A percentile compares a stretch with the other conserved stretches of the same genome.
phyloP scores from a whole-genome alignment of 768 basidiomycete species.

The Xanthoconium purpureum region DNA sequence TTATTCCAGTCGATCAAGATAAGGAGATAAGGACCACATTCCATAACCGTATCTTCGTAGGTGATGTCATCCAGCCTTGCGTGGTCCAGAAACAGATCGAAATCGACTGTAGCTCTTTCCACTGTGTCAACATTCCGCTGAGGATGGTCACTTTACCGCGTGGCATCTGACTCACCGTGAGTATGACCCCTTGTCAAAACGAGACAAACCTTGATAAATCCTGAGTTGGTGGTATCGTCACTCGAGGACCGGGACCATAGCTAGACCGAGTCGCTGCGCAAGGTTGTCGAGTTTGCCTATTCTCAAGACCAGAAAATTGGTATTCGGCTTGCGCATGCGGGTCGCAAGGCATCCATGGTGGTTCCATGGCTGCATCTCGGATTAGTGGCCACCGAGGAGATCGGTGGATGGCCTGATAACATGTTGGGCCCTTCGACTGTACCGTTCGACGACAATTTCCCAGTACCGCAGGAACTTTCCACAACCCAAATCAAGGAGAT shows the following conservation, averaged over 20 bases:
- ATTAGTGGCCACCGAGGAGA: constrained; percentile 33
- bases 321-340: constrained; percentile 75
- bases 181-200: not conserved
- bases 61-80: constrained; percentile 11
- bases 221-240: constrained; percentile 42
- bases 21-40: constrained; percentile 48
- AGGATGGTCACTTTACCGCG: constrained; percentile 48
- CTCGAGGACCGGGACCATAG: constrained; percentile 51
- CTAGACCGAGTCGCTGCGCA: constrained; percentile 45
- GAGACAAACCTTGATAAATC: not conserved
- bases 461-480: constrained; percentile 55
- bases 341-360: constrained; percentile 66
- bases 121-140: constrained; percentile 57
- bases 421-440: constrained; percentile 59
- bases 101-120: constrained; percentile 42
- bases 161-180: constrained; percentile 56
- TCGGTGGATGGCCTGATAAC: constrained; percentile 51
- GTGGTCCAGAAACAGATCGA: not conserved
- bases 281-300: constrained; percentile 69
- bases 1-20: constrained; percentile 58
- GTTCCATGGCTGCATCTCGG: constrained; percentile 57
- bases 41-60: constrained; percentile 54
- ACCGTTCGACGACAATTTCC: constrained; percentile 40
- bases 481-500: constrained; percentile 54
- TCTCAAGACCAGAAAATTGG: constrained; percentile 66